Evolutionary conservation across 345 rosid species (phyloP), one percentile per base, ranked within the genome.

Genomic region (Hibiscus trionum): DNA sequence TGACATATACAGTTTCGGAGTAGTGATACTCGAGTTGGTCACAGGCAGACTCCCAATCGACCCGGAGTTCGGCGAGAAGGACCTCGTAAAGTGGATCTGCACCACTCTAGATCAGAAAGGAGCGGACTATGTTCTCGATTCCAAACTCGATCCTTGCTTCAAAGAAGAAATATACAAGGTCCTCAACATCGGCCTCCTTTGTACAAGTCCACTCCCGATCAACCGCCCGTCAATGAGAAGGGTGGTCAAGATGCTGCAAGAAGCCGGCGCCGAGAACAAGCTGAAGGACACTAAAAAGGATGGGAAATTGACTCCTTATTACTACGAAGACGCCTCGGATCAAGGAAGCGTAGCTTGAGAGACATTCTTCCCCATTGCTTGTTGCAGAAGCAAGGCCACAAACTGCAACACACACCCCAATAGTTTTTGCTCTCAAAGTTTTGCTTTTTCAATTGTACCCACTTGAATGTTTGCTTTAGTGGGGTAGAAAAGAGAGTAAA

Each of bases 211-310:
- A 0, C 86, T 93, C 42, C 98, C 99, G 2, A 89, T 93, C 71
- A 93, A 90, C 84, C 97, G 98, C 10, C 99, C 99, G 0, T 84
- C 99, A 0, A 96, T 96, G 99, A 88, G 98, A 74, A 85, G 98
- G 72, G 97, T 96, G 52, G 97, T 93, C 56, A 96, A 93, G 78
- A 70, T 89, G 87, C 78, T 96, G 80, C 99, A 86, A 70, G 99
- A 91, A 83, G 80, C 85, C 10, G 84, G 90, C 1, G 80, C 82
- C 0, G 89, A 85, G 16, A 85, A 78, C 35, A 81, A 60, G 4
- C 63, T 50, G 0, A 84, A 76, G 69, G 72, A 77, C 19, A 73
- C 44, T 24, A 80, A 78, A 77, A 91, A 87, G 33, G 95, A 88
- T n/a, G 97, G 97, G 17, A 95, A 92, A 68, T 75, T 92, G 60